Conservation (phyloP, 1,284 basidiomycete genomes). For the Vanrija humicola region DNA sequence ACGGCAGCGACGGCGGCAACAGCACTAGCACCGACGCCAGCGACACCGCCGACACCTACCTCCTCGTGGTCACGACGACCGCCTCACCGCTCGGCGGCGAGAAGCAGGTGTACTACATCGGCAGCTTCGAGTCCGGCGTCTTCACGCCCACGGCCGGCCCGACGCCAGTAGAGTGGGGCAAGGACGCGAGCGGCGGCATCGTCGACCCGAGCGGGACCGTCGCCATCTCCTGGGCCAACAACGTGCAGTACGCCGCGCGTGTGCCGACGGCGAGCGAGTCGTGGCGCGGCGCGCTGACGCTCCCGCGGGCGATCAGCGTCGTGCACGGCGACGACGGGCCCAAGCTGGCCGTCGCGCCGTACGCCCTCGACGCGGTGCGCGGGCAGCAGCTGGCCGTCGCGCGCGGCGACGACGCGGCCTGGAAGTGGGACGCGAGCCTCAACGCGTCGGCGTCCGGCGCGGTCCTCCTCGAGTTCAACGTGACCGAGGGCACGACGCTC, state of each 20-base stretch:
- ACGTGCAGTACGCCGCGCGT: constrained; percentile 49
- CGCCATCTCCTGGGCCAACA: constrained; percentile 48
- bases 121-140: constrained; percentile 46
- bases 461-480: constrained; percentile 13
- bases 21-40: no score
- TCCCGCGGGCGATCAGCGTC: constrained; percentile 34
- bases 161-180: constrained; percentile 44
- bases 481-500: constrained; percentile 9
- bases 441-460: constrained; percentile 9
- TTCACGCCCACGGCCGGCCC: constrained; percentile 22
- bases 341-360: constrained; percentile 39
- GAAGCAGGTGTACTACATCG: constrained; percentile 47
- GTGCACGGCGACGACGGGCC: constrained; percentile 35
- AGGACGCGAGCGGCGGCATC: constrained; percentile 50
- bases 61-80: constrained; percentile 34
- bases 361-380: constrained; percentile 29
- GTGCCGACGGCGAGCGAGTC: constrained; percentile 44
- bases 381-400: not conserved
- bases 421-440: no score
- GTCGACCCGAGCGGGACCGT: constrained; percentile 31
- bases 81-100: constrained; percentile 45
- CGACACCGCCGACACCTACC: constrained; percentile 2
- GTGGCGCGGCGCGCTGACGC: constrained; percentile 45
- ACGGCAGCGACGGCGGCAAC: no score
- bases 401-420: no score